Percentiles rank a stretch among this genome's conserved stretches.
Conservation (phyloP, 768 basidiomycete species). For the Rossbeevera mucosa region DNA sequence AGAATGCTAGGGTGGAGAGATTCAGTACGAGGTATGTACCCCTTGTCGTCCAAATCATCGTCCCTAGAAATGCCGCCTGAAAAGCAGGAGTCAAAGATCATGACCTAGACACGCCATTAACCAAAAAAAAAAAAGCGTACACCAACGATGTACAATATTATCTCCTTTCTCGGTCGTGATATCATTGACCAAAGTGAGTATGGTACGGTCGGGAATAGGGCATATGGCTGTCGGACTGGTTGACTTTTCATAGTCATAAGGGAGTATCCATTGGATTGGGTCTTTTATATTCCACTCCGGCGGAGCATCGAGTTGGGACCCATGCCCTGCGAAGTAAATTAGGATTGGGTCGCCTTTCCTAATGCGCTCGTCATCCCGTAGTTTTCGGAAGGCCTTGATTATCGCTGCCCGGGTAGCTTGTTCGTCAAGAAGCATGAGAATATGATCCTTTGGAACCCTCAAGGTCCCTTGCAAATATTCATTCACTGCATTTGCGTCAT, state of each 20-base stretch:
- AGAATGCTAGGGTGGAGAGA: slow-evolving; percentile 1
- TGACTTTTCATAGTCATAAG: slow-evolving; percentile 28
- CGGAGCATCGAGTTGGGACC: slow-evolving; percentile 32
- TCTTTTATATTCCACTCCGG: slow-evolving; percentile 17
- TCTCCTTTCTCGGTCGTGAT: slow-evolving; percentile 37
- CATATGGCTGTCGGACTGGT: slow-evolving; percentile 2
- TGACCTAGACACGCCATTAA: slow-evolving; percentile 30
- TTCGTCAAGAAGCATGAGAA: slow-evolving; percentile 35
- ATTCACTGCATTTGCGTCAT: slow-evolving; percentile 38
- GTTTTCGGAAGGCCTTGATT: slow-evolving; percentile 19
- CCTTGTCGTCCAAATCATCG: not conserved
- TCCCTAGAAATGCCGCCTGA: slow-evolving; percentile 35
- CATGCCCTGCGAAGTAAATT: slow-evolving; percentile 45
- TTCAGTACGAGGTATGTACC: slow-evolving; percentile 5
- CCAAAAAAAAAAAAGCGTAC: not conserved
- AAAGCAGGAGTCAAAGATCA: slow-evolving; percentile 45
- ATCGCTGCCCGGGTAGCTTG: slow-evolving; percentile 36
- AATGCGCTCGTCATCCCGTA: slow-evolving; percentile 26
- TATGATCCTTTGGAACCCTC: slow-evolving; percentile 30
- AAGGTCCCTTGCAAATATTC: slow-evolving; percentile 29
- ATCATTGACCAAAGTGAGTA: slow-evolving; percentile 34
- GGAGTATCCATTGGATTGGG: slow-evolving; percentile 26
- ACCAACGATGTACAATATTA: slow-evolving; percentile 36
- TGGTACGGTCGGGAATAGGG: slow-evolving; percentile 43
- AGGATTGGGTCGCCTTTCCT: slow-evolving; percentile 32